Evolutionary conservation across 2,329 filamentous ascomycete species (phyloP), one percentile per base, ranked within the genome.

Genomic region (Fusarium pilosicola): DNA sequence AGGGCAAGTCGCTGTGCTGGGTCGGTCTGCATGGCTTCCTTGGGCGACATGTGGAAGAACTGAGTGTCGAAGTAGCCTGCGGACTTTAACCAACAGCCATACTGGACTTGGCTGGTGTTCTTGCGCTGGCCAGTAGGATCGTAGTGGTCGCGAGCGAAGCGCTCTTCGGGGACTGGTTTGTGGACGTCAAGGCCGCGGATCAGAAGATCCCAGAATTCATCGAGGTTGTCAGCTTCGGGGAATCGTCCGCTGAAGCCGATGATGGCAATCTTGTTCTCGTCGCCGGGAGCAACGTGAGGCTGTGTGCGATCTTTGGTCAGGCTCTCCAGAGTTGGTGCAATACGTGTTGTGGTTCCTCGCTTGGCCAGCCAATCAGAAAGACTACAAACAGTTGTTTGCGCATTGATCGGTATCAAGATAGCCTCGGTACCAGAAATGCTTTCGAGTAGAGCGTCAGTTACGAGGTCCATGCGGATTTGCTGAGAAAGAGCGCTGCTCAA

Each of bases 1-100:
- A 96, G 84, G 5, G 91, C 91, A 26, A 95, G 85, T 68, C 94
- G 87, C 78, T 94, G 93, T 83, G 92, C 92, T 0, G 94, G 94
- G 79, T 96, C 93, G 1, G 90, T 92, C 75, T 94, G 91, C 52
- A 88, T 87, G 17, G 93, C 93, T 81, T 96, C 93, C 68, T 91
- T 88, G 3, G 93, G 93, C 41, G 92, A 95, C 87, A 96, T 95
- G 80, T 94, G 94, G 87, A 96, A 96, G 84, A 96, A 95, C 1
- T 89, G 86, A 3, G 92, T 89, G 77, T 96, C 93, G 74, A 96
- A 95, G 17, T 92, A 84, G 51, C 91, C 92, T 0, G 93, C 92
- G 58, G 93, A 86, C 41, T 94, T 88, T 62, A 94, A 82, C 73
- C 83, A 95, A 82, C 91, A 93, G 13, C 93, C 93, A 70, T 89